phyloP scores from a whole-genome alignment of 2,329 filamentous ascomycete genomes.

The Venturia aucupariae region DNA sequence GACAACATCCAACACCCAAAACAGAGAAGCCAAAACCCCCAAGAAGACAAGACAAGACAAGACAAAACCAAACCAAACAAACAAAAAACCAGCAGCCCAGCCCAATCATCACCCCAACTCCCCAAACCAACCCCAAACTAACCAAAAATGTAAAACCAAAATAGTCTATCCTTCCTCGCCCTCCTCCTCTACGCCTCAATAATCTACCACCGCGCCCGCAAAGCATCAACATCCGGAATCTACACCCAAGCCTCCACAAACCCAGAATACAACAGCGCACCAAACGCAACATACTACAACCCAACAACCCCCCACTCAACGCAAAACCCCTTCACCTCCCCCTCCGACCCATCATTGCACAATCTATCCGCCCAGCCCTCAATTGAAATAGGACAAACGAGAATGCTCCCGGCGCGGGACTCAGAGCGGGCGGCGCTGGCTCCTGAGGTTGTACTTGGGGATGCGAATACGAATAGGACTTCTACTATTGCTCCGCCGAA shows the following conservation, averaged over 20 bases:
- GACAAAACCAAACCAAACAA: no score
- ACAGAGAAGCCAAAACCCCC: no score
- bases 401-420: background rate
- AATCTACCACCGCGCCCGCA: conserved; percentile 28
- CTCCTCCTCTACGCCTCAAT: conserved; percentile 33
- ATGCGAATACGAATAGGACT: background rate
- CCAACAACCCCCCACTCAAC: background rate
- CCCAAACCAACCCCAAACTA: background rate
- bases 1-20: no score
- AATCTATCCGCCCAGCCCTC: background rate
- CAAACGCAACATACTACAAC: background rate
- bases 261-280: background rate
- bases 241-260: conserved; percentile 23
- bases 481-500: background rate
- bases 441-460: background rate
- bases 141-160: no score
- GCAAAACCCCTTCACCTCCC: background rate
- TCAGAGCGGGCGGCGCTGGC: background rate
- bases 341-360: background rate
- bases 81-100: no score
- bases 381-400: background rate
- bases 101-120: background rate
- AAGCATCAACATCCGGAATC: conserved; percentile 24
- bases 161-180: conserved; percentile 22
- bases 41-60: no score